These are phyloP conservation scores for Metschnikowia lachancei DNA, from an alignment of 805 yeast genomes.

Conservation along the genomic window DNA sequence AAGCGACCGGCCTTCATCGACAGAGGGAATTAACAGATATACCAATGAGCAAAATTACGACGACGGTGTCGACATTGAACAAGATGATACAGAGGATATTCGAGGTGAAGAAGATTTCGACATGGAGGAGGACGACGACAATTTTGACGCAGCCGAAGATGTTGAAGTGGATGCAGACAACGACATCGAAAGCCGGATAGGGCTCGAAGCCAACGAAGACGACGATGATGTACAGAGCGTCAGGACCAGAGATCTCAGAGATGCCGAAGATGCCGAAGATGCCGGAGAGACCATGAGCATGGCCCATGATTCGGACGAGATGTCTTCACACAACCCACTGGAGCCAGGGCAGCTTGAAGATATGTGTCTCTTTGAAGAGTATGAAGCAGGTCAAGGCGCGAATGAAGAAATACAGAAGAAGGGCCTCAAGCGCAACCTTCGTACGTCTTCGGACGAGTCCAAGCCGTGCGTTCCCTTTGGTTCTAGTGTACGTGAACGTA, in stretches of 20 bases:
- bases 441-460: constrained; percentile 11
- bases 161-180: constrained; percentile 10
- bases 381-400: constrained; percentile 5
- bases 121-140: constrained; percentile 6
- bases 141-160: constrained; percentile 3
- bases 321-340: not conserved
- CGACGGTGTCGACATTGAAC: not conserved
- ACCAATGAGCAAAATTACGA: not conserved
- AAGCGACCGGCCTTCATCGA: not conserved
- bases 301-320: constrained; percentile 8
- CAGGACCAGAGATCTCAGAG: not conserved
- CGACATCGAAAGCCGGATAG: constrained; percentile 9
- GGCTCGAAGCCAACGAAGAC: constrained; percentile 7
- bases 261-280: not conserved
- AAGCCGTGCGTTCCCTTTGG: constrained; percentile 7
- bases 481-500: constrained; percentile 4
- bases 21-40: not conserved
- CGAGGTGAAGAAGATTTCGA: not conserved
- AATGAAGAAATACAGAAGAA: constrained; percentile 18
- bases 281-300: constrained; percentile 1
- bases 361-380: constrained; percentile 2
- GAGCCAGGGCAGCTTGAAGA: not conserved
- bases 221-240: constrained; percentile 7
- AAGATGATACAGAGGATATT: not conserved
- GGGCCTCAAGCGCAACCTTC: constrained; percentile 13